phyloP scores from a whole-genome alignment of 1,284 basidiomycete genomes.

The Sanguinoderma infundibulare region DNA sequence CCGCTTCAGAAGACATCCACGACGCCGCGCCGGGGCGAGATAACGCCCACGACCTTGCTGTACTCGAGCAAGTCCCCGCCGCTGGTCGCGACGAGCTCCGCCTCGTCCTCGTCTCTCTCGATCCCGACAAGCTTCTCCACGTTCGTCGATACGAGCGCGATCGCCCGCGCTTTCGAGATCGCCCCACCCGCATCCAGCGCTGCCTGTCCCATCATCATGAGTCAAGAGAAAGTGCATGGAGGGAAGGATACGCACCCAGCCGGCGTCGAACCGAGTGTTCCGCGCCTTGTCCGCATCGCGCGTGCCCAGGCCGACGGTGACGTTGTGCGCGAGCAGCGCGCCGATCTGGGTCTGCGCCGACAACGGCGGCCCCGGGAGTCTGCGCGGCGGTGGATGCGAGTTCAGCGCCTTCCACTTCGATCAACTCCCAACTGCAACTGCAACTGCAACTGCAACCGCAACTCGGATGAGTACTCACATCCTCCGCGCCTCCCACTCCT shows the following conservation, averaged over 20 bases:
- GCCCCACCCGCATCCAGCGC: slow-evolving; percentile 5
- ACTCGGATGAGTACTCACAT: slow-evolving; percentile 38
- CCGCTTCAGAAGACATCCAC: slow-evolving; percentile 26
- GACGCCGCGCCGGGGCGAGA: slow-evolving; percentile 36
- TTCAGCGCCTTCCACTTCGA: too few relatives aligned
- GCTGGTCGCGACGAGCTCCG: slow-evolving; percentile 58
- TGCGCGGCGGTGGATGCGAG: too few relatives aligned
- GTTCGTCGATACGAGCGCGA: slow-evolving; percentile 51
- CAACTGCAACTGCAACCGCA: neutral
- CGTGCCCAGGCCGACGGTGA: slow-evolving; percentile 76
- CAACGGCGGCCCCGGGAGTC: slow-evolving; percentile 75
- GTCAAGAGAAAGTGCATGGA: neutral
- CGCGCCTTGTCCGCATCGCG: slow-evolving; percentile 56
- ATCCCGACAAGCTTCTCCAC: slow-evolving; percentile 55
- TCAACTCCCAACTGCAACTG: neutral
- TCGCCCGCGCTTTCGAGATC: slow-evolving; percentile 40
- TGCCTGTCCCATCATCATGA: slow-evolving; percentile 3
- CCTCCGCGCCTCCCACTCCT: slow-evolving; percentile 57
- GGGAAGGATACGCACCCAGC: slow-evolving; percentile 43
- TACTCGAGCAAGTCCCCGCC: slow-evolving; percentile 54
- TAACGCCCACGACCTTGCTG: slow-evolving; percentile 56
- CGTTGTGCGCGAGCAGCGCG: slow-evolving; percentile 64
- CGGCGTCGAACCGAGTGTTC: slow-evolving; percentile 66
- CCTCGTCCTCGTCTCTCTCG: slow-evolving; percentile 13
- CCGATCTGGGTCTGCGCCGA: slow-evolving; percentile 65